A percentile compares a stretch with the other conserved stretches of the same genome.
Conservation (phyloP, 139 green algal genomes). For the Closterium sp. region DNA sequence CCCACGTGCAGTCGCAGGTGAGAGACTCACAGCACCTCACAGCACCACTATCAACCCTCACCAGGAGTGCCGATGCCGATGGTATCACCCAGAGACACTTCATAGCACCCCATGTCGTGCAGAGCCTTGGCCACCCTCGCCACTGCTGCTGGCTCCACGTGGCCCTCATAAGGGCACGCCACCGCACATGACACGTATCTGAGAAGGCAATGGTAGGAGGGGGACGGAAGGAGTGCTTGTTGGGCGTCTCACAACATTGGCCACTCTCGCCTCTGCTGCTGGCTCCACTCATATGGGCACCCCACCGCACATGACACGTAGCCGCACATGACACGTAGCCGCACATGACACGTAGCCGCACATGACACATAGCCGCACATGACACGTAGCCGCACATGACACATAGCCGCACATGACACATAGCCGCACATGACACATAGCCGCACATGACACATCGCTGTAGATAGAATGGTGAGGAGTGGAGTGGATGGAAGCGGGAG, state of each 20-base stretch:
- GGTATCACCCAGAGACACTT: constrained; percentile 90
- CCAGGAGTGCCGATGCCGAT: constrained; percentile 79
- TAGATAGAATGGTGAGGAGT: too few species aligned
- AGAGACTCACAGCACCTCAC: too few species aligned
- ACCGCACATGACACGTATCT: constrained; percentile 81
- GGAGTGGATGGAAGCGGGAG: too few species aligned
- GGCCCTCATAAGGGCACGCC: constrained; percentile 65
- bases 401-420: too few species aligned
- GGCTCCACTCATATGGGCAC: constrained; percentile 71
- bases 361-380: too few species aligned
- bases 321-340: too few species aligned
- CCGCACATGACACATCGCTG: too few species aligned
- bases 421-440: too few species aligned
- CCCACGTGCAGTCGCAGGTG: too few species aligned
- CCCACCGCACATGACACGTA: constrained; percentile 81
- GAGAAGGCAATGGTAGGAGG: not conserved
- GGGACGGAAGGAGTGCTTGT: too few species aligned
- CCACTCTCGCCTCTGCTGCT: constrained; percentile 67
- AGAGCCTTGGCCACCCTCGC: constrained; percentile 71
- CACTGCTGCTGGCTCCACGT: constrained; percentile 43
- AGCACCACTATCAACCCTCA: not conserved
- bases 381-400: too few species aligned
- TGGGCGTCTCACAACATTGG: constrained; percentile 58
- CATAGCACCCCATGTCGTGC: constrained; percentile 88
- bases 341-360: too few species aligned